Base-by-base conservation (phyloP, 2,329 filamentous ascomycete species). In the Biscogniauxia mediterranea region DNA sequence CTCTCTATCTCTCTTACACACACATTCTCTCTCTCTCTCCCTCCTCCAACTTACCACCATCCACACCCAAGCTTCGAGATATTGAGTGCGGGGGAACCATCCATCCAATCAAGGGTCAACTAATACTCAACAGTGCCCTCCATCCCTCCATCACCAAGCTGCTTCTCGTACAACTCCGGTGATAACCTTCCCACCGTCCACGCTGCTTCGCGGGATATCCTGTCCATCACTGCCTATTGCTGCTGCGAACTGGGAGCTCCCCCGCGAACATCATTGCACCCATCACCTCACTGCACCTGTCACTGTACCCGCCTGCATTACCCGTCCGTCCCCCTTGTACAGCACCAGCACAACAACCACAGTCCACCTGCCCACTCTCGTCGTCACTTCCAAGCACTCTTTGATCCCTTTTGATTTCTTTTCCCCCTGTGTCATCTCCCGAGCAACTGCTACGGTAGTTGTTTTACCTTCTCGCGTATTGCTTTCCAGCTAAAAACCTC, bases 61-160 rank as follows among this genome's bases (percentile, higher is more conserved):
- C 51, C 32, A 61, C 28, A 28, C 53, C 42, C 42, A 56, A 58
- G 50, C 56, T 61, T 64, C 57, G 52, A 54, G 56, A 26, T 23
- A 52, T 55, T 32, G 60, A 62, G 64, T 68, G 65, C 65, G 67
- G 65, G 65, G 66, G 64, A 61, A 64, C 26, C 28, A 32, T 28
- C 26, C 17, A 46, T 23, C 38, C 20, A 32, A 17, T 54, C 26
- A 53, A 51, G 26, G 52, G 61, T 64, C 66, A 68, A 66, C 65
- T 65, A 64, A 58, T 65, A 54, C 50, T 58, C 61, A 60, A 59
- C 56, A 38, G 28, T 62, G 19, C 64, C 63, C 66, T 64, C 61
- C 64, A 63, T 61, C 64, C 63, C 66, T 64, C 23, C 57, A 51
- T 46, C 53, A 21, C 58, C 32, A 54, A 38, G 8, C 21, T 58